Conservation (phyloP, 169 alveolate species). For the Plasmodium malariae region DNA sequence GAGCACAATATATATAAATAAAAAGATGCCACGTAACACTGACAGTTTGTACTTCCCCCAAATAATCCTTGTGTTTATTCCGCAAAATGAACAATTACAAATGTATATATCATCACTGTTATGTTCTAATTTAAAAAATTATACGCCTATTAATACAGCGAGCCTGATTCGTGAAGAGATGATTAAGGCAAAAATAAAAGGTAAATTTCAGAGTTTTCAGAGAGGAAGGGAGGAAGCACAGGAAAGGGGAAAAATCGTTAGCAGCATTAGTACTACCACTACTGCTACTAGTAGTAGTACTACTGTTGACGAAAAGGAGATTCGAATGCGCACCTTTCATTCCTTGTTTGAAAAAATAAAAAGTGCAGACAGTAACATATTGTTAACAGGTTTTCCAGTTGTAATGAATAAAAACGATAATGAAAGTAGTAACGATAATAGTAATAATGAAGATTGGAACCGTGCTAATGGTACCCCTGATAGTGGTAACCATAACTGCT, state of each 20-base stretch:
- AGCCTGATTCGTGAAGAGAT: slow-evolving; percentile 16
- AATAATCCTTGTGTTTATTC: slow-evolving; percentile 53
- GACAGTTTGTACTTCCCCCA: slow-evolving; percentile 34
- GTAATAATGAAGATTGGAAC: no score
- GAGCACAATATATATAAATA: slow-evolving; percentile 36
- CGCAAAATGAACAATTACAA: slow-evolving; percentile 58
- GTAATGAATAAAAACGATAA: slow-evolving; percentile 8
- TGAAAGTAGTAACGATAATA: no score
- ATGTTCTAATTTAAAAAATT: slow-evolving; percentile 47
- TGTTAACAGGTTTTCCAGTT: slow-evolving; percentile 69
- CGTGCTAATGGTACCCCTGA: no score
- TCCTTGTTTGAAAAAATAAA: slow-evolving; percentile 36
- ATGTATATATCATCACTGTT: slow-evolving; percentile 35
- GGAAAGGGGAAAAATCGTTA: no score
- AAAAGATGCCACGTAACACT: slow-evolving; percentile 20
- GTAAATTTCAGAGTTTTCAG: background rate
- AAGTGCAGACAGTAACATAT: slow-evolving; percentile 24
- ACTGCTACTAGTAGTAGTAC: no score
- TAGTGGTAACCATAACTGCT: no score
- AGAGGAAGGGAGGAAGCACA: background rate
- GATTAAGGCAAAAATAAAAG: slow-evolving; percentile 36
- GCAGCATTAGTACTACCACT: no score
- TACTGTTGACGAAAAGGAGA: background rate
- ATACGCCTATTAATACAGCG: slow-evolving; percentile 24
- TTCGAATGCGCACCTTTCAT: slow-evolving; percentile 2